These are phyloP conservation scores for Kodamaea sagamina DNA, from an alignment of 805 yeast genomes.

Conservation along the genomic window DNA sequence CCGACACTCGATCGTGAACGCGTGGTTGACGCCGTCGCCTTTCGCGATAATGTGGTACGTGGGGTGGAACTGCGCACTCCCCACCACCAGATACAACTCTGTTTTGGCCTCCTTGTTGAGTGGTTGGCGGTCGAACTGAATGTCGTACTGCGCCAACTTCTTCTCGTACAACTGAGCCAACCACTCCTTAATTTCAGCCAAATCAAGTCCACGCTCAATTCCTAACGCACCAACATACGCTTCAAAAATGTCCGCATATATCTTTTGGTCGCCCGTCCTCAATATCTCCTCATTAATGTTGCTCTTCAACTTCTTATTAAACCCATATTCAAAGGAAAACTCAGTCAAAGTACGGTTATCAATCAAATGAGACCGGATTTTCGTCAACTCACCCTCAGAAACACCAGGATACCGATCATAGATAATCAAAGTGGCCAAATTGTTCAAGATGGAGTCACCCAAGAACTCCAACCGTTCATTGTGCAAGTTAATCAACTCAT, in stretches of 20 bases:
- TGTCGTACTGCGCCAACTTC: constrained; percentile 34
- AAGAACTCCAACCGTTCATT: constrained; percentile 88
- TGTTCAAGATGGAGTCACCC: constrained; percentile 84
- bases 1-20: constrained; percentile 64
- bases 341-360: constrained; percentile 70
- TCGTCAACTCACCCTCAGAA: constrained; percentile 79
- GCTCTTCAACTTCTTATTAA: constrained; percentile 56
- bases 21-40: constrained; percentile 50
- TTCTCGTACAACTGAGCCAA: constrained; percentile 52
- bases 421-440: constrained; percentile 67
- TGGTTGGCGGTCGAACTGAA: constrained; percentile 36
- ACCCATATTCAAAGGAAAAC: constrained; percentile 69
- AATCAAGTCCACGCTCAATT: constrained; percentile 54
- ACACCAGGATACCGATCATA: constrained; percentile 66
- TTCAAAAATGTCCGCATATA: constrained; percentile 88
- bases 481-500: constrained; percentile 61
- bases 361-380: constrained; percentile 67
- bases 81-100: constrained; percentile 74
- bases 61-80: constrained; percentile 68
- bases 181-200: constrained; percentile 58
- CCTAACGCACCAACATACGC: constrained; percentile 89
- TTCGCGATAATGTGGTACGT: constrained; percentile 51
- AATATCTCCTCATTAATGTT: constrained; percentile 49
- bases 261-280: constrained; percentile 60
- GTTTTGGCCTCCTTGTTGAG: constrained; percentile 72